phyloP scores from a whole-genome alignment of 1,284 basidiomycete genomes.

The Sutorius eximius region DNA sequence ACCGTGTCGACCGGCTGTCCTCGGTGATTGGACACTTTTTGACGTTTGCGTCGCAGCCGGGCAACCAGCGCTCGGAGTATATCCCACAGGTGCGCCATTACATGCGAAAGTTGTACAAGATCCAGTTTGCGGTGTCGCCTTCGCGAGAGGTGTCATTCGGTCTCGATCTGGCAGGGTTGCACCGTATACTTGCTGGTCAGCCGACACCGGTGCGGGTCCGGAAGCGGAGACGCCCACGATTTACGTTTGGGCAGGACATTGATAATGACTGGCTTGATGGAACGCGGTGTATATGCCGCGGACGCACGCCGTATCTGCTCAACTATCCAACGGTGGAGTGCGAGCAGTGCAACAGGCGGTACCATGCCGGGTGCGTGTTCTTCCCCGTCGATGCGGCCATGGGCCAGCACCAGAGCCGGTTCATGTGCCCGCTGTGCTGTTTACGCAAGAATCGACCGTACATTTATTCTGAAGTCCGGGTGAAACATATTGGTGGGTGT shows the following conservation, averaged over 20 bases:
- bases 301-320: constrained; percentile 58
- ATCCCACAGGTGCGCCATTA: constrained; percentile 80
- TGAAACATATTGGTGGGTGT: constrained; percentile 60
- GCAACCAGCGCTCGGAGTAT: constrained; percentile 68
- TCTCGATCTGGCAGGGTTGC: constrained; percentile 73
- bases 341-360: constrained; percentile 59
- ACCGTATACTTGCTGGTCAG: constrained; percentile 72
- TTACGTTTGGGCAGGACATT: constrained; percentile 73
- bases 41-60: constrained; percentile 62
- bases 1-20: constrained; percentile 70
- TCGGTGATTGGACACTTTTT: constrained; percentile 76
- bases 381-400: constrained; percentile 48
- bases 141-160: constrained; percentile 76
- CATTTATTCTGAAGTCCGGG: constrained; percentile 70
- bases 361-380: constrained; percentile 77
- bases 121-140: constrained; percentile 78
- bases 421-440: constrained; percentile 72
- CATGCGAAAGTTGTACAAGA: constrained; percentile 82
- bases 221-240: constrained; percentile 68
- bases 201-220: constrained; percentile 50
- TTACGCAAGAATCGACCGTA: constrained; percentile 68
- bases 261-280: constrained; percentile 72
- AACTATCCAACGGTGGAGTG: constrained; percentile 66
- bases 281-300: constrained; percentile 78
- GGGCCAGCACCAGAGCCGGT: constrained; percentile 40